Conservation (phyloP, 2,329 filamentous ascomycete genomes). For the Colletotrichum sp. region DNA sequence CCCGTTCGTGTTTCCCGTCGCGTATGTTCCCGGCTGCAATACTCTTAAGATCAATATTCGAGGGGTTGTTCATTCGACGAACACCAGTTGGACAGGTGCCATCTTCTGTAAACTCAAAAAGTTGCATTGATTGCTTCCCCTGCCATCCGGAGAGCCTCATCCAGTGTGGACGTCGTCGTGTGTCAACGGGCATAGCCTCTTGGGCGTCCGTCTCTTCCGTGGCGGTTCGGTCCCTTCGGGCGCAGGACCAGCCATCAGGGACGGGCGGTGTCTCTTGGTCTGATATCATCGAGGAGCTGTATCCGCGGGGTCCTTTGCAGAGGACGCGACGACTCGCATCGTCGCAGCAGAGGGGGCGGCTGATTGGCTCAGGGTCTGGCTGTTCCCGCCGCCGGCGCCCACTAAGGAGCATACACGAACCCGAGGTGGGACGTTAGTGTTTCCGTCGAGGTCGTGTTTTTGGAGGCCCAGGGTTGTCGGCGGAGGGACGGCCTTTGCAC, state of each 20-base stretch:
- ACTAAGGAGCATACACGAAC: conserved; percentile 15
- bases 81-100: background rate
- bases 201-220: background rate
- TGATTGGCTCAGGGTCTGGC: background rate
- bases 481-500: background rate
- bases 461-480: background rate
- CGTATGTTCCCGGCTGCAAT: background rate
- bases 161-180: background rate
- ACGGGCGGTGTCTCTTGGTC: background rate
- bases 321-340: background rate
- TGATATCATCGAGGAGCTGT: background rate
- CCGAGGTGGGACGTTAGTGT: background rate
- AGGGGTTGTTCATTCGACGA: background rate
- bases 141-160: background rate
- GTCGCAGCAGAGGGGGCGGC: background rate
- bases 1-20: background rate
- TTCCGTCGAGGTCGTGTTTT: background rate
- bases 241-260: background rate
- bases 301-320: background rate
- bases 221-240: background rate
- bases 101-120: background rate
- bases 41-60: background rate
- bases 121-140: background rate
- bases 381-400: conserved; percentile 3
- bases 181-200: background rate